Conservation (phyloP, 129 eudicot genomes). For the Sambucus nigra region DNA sequence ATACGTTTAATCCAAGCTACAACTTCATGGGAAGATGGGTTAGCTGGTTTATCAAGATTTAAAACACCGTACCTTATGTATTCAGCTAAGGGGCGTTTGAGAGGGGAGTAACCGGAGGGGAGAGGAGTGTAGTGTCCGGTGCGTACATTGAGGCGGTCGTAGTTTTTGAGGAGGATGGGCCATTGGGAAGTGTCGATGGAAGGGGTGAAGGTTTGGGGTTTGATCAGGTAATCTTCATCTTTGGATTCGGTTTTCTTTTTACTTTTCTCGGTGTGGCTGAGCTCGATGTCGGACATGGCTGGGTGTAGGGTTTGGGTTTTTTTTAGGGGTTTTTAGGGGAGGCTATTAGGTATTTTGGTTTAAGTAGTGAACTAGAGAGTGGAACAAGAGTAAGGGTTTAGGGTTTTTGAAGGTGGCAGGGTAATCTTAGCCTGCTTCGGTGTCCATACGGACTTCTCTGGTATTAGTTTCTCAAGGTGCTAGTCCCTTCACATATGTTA, state of each 20-base stretch:
- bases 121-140: slow-evolving; percentile 94
- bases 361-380: too few species aligned
- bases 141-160: slow-evolving; percentile 67
- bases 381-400: neutral
- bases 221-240: slow-evolving; percentile 45
- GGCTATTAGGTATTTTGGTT: neutral
- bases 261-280: slow-evolving; percentile 50
- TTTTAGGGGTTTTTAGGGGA: neutral
- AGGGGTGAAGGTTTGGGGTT: slow-evolving; percentile 70
- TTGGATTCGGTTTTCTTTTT: slow-evolving; percentile 40
- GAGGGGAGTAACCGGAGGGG: slow-evolving; percentile 84
- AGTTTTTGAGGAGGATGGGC: slow-evolving; percentile 84
- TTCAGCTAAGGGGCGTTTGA: slow-evolving; percentile 70
- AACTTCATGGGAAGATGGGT: slow-evolving; percentile 85
- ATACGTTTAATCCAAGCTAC: slow-evolving; percentile 92
- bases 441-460: neutral
- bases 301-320: slow-evolving; percentile 14
- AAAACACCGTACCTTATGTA: slow-evolving; percentile 76
- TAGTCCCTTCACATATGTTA: too few species aligned
- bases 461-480: too few species aligned
- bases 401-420: neutral
- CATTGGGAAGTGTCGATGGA: slow-evolving; percentile 59
- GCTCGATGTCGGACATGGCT: slow-evolving; percentile 54
- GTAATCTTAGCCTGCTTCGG: neutral
- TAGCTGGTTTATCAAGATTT: slow-evolving; percentile 79